Evolutionary conservation across 2,329 filamentous ascomycete species (phyloP).

Genomic region (Colletotrichum graminicola): DNA sequence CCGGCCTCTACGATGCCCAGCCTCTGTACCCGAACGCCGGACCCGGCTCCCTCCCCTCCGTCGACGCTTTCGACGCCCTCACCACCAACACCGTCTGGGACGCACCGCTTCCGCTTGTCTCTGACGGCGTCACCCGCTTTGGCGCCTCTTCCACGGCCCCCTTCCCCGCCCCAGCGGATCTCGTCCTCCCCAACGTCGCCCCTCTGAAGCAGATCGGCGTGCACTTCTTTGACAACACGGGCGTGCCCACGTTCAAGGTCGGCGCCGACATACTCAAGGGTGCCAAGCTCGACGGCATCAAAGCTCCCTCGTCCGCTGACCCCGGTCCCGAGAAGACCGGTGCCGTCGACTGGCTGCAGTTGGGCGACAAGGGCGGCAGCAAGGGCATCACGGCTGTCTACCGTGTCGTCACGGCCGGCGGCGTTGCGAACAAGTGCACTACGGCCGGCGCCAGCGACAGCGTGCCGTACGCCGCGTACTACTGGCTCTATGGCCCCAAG

Average conservation of each 20-base stretch:
- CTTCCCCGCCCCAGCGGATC: conserved; percentile 56
- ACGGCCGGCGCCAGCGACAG: conserved; percentile 58
- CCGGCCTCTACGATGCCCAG: conserved; percentile 70
- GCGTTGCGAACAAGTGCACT: conserved; percentile 58
- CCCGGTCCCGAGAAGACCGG: conserved; percentile 61
- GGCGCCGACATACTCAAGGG: conserved; percentile 56
- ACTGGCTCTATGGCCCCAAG: conserved; percentile 66
- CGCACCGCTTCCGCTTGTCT: conserved; percentile 62
- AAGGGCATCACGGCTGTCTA: conserved; percentile 60
- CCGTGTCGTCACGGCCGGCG: conserved; percentile 68
- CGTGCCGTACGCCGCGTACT: conserved; percentile 67
- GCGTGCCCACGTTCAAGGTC: conserved; percentile 72
- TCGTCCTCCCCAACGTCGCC: conserved; percentile 52
- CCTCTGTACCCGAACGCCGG: conserved; percentile 62
- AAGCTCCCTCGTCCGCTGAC: conserved; percentile 64
- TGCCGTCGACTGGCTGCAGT: conserved; percentile 68
- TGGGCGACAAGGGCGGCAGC: conserved; percentile 57
- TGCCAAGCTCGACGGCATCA: conserved; percentile 62
- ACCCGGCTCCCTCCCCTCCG: conserved; percentile 51
- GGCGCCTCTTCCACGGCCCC: conserved; percentile 61
- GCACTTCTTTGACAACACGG: conserved; percentile 73
- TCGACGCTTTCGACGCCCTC: conserved; percentile 56
- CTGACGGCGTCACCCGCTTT: conserved; percentile 52
- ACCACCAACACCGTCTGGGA: conserved; percentile 56
- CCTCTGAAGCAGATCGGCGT: conserved; percentile 66